Base-by-base conservation (phyloP, 108 stramenopile genomes). In the Pseudonitzschia pungens region DNA sequence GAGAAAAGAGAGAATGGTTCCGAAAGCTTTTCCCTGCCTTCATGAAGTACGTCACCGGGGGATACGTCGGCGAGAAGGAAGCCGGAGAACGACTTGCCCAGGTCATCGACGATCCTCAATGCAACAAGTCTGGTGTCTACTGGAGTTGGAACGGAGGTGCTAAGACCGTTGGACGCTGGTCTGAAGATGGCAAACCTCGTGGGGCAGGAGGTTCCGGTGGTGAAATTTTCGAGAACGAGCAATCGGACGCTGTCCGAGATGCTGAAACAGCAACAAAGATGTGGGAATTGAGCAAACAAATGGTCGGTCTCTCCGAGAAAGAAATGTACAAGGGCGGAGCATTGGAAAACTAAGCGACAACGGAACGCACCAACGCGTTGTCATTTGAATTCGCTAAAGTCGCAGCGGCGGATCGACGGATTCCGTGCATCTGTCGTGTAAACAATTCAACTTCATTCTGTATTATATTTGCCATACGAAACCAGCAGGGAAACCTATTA, bases 81-180 rank as follows among this genome's bases (percentile, higher is more conserved):
- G 94, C 94, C 26, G 94, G 94, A 40, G 89, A 92, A 74, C 83
- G 94, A 36, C 71, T 96, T 66, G 91, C 90, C 55, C 94, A 96
- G 73, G 92, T 91, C 33, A 81, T 84, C 40, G 86, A 89, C 69
- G 94, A 96, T 78, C 92, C 92, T 63, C 80, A 84, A 53, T 96
- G 94, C 76, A 77, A 77, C 82, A 93, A 93, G 74, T 86, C 85
- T 12, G 86, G 84, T 51, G 91, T 95, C 0, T 98, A 98, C 92
- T 98, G 97, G 97, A 84, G 89, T 67, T 98, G 97, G 97, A 98
- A 98, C 74, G 97, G 97, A 42, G 91, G 92, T 28, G 96, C 96
- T 53, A 82, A 96, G 60, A 87, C 89, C 56, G 86, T 97, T 58
- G 93, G 93, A 54, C 83, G 86, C 62, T 93, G 90, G 85, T 81